Conservation (phyloP, 495 filamentous ascomycete species). For the Parachaetomium inaequale region DNA sequence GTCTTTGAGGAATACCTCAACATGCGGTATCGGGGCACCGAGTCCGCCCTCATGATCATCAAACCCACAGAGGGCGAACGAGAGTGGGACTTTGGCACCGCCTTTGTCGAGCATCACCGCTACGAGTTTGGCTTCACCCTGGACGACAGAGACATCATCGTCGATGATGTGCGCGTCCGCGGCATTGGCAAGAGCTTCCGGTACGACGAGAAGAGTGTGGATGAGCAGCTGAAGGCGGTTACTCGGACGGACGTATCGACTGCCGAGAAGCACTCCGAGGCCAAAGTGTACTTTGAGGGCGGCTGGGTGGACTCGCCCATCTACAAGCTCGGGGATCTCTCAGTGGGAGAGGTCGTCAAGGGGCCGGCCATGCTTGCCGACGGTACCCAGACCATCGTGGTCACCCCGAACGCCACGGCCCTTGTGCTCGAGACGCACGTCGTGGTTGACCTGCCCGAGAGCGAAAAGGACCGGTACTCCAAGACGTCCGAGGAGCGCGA, state of each 20-base stretch:
- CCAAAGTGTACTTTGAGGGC: constrained; percentile 68
- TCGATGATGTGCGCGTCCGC: constrained; percentile 86
- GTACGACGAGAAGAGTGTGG: constrained; percentile 72
- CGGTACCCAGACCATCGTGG: constrained; percentile 91
- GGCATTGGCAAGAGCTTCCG: constrained; percentile 86
- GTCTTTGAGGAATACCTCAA: constrained; percentile 86
- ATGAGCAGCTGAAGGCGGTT: constrained; percentile 69
- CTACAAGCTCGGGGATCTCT: constrained; percentile 75
- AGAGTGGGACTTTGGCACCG: constrained; percentile 74
- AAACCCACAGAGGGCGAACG: constrained; percentile 59
- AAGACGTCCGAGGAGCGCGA: constrained; percentile 47
- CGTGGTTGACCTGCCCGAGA: constrained; percentile 64
- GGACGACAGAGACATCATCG: constrained; percentile 82
- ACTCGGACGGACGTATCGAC: constrained; percentile 45
- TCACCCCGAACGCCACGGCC: constrained; percentile 74
- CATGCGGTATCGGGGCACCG: constrained; percentile 82
- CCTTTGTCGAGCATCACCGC: constrained; percentile 81
- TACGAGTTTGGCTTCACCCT: constrained; percentile 95
- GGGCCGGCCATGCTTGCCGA: constrained; percentile 93
- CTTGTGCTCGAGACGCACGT: constrained; percentile 72
- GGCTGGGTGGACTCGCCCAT: constrained; percentile 77
- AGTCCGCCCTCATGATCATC: constrained; percentile 82
- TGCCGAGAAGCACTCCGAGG: constrained; percentile 53
- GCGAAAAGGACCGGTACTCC: constrained; percentile 46
- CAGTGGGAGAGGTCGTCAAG: constrained; percentile 68